These are phyloP conservation scores for Pascua guehoae DNA, from an alignment of 1,284 basidiomycete species.

Conservation along the genomic window DNA sequence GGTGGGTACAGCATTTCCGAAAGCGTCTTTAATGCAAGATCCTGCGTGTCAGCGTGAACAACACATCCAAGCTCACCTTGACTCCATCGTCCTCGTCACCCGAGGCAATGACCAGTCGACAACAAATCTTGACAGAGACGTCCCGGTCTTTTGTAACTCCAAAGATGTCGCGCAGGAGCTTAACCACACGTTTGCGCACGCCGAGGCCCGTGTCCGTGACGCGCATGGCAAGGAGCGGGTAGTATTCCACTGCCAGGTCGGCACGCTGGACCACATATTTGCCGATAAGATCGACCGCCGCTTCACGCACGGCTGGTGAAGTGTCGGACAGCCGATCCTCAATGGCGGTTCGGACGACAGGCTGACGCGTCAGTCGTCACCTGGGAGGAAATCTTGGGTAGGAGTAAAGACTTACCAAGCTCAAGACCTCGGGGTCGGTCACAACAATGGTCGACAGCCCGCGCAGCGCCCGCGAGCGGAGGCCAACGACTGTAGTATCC, in stretches of 20 bases:
- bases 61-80: conserved; percentile 53
- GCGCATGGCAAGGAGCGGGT: conserved; percentile 75
- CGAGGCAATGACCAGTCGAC: conserved; percentile 69
- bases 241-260: conserved; percentile 78
- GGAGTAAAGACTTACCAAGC: conserved; percentile 56
- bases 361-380: background rate
- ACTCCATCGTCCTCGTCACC: conserved; percentile 89
- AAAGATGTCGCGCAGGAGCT: conserved; percentile 82
- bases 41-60: conserved; percentile 47
- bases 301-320: conserved; percentile 90
- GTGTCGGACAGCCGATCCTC: conserved; percentile 83
- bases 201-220: conserved; percentile 87
- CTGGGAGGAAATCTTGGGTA: background rate
- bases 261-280: conserved; percentile 88
- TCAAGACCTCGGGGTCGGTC: conserved; percentile 77
- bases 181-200: conserved; percentile 92
- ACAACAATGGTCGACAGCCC: conserved; percentile 80
- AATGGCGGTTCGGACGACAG: conserved; percentile 66
- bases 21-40: conserved; percentile 79
- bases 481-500: conserved; percentile 75
- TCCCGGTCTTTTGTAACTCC: conserved; percentile 57
- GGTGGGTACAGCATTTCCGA: conserved; percentile 79
- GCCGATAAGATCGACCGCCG: conserved; percentile 90
- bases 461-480: conserved; percentile 83
- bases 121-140: conserved; percentile 74